Percentiles rank a stretch among this genome's conserved stretches.
Evolutionary conservation across 2,329 filamentous ascomycete species (phyloP).

Genomic region (Epichloe sylvatica): DNA sequence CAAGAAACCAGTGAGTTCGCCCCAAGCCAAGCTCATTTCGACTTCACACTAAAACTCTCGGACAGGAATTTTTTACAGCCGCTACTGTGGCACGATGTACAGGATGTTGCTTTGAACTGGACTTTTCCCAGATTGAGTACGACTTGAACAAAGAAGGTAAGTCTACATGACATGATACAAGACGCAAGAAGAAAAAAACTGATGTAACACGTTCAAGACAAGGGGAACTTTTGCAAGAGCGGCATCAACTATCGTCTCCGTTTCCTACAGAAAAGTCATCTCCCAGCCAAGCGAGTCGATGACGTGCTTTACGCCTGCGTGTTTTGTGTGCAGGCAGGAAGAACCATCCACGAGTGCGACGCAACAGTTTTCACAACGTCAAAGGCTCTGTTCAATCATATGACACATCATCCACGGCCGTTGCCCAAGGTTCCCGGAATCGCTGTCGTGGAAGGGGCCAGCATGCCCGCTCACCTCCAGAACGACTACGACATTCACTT

Average conservation of each 20-base stretch:
- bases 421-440: conserved; percentile 35
- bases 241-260: conserved; percentile 37
- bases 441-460: conserved; percentile 30
- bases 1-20: conserved; percentile 29
- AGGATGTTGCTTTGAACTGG: conserved; percentile 39
- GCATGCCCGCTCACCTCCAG: conserved; percentile 24
- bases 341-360: conserved; percentile 38
- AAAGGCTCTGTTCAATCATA: conserved; percentile 37
- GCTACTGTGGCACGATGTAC: conserved; percentile 36
- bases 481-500: conserved; percentile 44
- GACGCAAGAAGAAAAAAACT: neutral
- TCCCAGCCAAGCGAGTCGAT: conserved; percentile 34
- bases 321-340: conserved; percentile 37
- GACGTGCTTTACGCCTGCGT: conserved; percentile 41
- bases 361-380: conserved; percentile 43
- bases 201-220: conserved; percentile 3
- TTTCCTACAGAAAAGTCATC: conserved; percentile 42
- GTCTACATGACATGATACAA: neutral
- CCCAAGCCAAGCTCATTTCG: neutral
- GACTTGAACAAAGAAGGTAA: conserved; percentile 35
- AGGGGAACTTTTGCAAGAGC: conserved; percentile 34
- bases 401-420: conserved; percentile 39
- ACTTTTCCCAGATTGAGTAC: conserved; percentile 36
- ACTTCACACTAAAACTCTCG: conserved; percentile 1
- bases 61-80: conserved; percentile 27